These are phyloP conservation scores for Sphenostylis stenocarpa DNA, from an alignment of 306 rosid species.

Conservation along the genomic window DNA sequence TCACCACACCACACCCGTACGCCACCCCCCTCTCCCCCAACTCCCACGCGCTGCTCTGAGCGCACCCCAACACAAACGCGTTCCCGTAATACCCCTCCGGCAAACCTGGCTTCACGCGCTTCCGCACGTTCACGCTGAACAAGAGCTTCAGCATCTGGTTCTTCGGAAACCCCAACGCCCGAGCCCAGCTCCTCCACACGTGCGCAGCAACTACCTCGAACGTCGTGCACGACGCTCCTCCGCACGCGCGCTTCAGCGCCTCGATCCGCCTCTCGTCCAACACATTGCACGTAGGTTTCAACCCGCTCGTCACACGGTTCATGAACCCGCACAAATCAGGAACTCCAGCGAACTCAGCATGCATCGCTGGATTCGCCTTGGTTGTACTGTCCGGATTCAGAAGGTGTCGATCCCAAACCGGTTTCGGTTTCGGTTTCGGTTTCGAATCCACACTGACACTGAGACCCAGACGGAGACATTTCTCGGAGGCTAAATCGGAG, in stretches of 20 bases:
- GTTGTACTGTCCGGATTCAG: constrained; percentile 5
- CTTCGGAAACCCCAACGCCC: constrained; percentile 62
- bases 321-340: constrained; percentile 70
- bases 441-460: neutral
- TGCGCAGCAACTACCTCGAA: constrained; percentile 83
- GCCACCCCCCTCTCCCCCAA: constrained; percentile 53
- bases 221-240: constrained; percentile 43
- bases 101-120: constrained; percentile 63
- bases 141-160: constrained; percentile 65
- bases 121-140: constrained; percentile 74
- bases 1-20: constrained; percentile 53
- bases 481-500: constrained; percentile 50
- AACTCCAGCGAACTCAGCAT: constrained; percentile 58
- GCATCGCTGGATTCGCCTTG: neutral
- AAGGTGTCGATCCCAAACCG: constrained; percentile 80
- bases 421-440: constrained; percentile 33
- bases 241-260: constrained; percentile 50
- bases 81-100: constrained; percentile 88
- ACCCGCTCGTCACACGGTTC: constrained; percentile 51
- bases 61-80: constrained; percentile 82
- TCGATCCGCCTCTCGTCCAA: constrained; percentile 44
- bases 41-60: constrained; percentile 56
- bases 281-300: constrained; percentile 55
- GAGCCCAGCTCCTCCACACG: constrained; percentile 93
- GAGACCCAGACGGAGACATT: neutral